Evolutionary conservation across 1,139 yeast genomes (phyloP), one percentile per base, ranked within the genome.

Genomic region (Entelexis sorbosivorans): DNA sequence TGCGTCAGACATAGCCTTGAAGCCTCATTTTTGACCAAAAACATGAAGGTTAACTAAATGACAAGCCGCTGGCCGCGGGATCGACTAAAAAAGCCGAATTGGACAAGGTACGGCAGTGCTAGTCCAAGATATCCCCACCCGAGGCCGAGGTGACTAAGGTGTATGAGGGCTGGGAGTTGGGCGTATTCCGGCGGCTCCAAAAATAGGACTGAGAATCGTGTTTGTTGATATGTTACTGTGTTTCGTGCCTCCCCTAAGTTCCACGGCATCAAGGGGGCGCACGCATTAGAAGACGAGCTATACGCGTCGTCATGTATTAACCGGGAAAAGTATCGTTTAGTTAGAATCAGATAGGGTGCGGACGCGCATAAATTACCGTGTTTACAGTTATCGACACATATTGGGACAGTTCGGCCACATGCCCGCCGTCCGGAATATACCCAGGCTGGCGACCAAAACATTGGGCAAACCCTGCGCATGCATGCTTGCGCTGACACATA

Each of bases 391-490:
- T 26, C 38, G 24, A 28, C 31, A 8, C 39, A n/a, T 7, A 28
- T 44, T 32, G 20, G 39, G 39, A 28, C 22, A 22, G 9, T n/a
- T 33, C 43, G 32, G 38, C 43, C 50, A 40, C 38, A 38, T 44
- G 26, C 38, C 14, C 36, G 26, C 32, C 39, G 32, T n/a, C 14
- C 35, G 26, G 35, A 20, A 32, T 24, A 42, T 42, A 42, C 45
- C 45, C 45, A 42, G 28, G 24, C 45, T 32, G 45, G 38, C 36
- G 36, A 42, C 45, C 45, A 42, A 42, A 42, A 42, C 45, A 42
- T 17, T 31, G 43, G 39, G 46, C 38, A 1, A 49, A 49, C 55
- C 55, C 55, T 52, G 19, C 55, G 49, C 45, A 40, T 33, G 42
- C 47, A 31, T 4, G 5, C 33, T 5, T 13, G 17, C 31, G 53